These are phyloP conservation scores for Hyphopichia wangnamkhiaoensis DNA, from an alignment of 1,139 yeast species.

Conservation along the genomic window DNA sequence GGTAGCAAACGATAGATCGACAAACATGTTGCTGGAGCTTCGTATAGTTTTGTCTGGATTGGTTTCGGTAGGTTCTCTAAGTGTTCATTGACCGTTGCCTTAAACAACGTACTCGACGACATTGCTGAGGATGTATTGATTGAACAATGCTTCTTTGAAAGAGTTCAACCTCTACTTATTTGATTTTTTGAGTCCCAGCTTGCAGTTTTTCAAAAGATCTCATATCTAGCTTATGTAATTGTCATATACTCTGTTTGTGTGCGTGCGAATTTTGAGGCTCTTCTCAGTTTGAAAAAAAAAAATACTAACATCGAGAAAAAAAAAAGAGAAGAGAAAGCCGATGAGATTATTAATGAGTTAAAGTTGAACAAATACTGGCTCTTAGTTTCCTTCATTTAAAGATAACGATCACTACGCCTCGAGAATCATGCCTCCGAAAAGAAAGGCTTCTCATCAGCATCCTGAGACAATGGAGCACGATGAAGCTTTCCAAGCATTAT, in stretches of 20 bases:
- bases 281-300: neutral
- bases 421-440: slow-evolving; percentile 16
- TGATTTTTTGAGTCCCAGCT: too few species aligned
- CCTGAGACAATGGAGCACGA: slow-evolving; percentile 21
- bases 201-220: too few species aligned
- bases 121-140: too few species aligned
- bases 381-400: too few species aligned
- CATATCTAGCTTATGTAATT: neutral
- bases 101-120: slow-evolving; percentile 52
- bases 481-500: slow-evolving; percentile 70
- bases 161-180: too few species aligned
- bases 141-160: too few species aligned
- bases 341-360: neutral
- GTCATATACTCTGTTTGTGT: neutral
- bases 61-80: slow-evolving; percentile 85
- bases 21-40: slow-evolving; percentile 86
- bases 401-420: neutral
- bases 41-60: slow-evolving; percentile 76
- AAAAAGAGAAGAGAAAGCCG: neutral
- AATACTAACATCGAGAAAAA: neutral
- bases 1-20: slow-evolving; percentile 89
- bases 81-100: slow-evolving; percentile 83
- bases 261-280: neutral
- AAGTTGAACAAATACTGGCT: too few species aligned
- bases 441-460: slow-evolving; percentile 16